These are phyloP conservation scores for Backusella circina DNA, from an alignment of 192 early-diverging fungal genomes.

Conservation along the genomic window DNA sequence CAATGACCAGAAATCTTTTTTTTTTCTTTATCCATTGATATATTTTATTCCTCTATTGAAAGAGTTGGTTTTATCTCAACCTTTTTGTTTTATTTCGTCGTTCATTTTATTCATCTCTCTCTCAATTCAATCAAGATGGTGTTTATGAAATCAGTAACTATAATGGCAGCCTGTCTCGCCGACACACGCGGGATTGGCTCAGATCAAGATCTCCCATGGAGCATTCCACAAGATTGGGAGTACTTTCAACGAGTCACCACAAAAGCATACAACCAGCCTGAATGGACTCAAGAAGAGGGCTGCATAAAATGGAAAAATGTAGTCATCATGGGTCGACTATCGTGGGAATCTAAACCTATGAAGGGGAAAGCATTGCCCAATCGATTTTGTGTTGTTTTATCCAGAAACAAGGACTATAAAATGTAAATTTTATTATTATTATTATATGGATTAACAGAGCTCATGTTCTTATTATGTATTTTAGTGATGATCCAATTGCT, in stretches of 20 bases:
- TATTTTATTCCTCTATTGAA: too few relatives aligned
- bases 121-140: neutral
- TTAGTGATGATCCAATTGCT: neutral
- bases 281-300: neutral
- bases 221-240: conserved; percentile 71
- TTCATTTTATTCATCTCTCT: neutral
- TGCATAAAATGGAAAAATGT: conserved; percentile 51
- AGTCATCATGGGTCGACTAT: conserved; percentile 88
- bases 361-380: conserved; percentile 68
- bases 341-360: conserved; percentile 86
- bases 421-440: neutral
- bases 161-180: conserved; percentile 73
- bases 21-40: too few relatives aligned
- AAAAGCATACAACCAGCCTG: neutral
- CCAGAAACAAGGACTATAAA: conserved; percentile 49
- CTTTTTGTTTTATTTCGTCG: neutral
- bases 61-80: neutral
- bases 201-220: conserved; percentile 76
- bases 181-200: conserved; percentile 74
- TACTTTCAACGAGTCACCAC: conserved; percentile 75
- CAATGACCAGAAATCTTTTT: too few relatives aligned
- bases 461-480: neutral
- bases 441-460: neutral
- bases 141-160: conserved; percentile 32
- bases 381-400: conserved; percentile 84